Base-by-base conservation (phyloP, 495 filamentous ascomycete genomes). In the Aspergillus homomorphus region DNA sequence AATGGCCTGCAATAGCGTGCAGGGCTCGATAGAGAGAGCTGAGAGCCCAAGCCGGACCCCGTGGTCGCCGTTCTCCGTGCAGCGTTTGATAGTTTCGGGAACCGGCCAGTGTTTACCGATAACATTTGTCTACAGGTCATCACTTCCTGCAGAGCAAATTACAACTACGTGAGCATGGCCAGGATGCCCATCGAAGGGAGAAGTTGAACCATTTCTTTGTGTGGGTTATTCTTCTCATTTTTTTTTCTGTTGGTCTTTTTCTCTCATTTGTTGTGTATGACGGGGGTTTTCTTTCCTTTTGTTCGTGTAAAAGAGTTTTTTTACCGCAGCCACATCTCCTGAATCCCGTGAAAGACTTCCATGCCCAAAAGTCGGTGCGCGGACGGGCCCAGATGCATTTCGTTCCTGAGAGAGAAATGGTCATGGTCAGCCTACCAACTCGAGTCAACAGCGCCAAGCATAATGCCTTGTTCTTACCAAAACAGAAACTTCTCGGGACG, bases 401-500 rank as follows among this genome's bases (percentile, higher is more conserved):
- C 74, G 62, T 83, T 74, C 80, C 81, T 83, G 66, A 45, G 24
- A 38, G 43, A 24, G 46, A 45, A 44, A 46, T 10, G 23, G 45
- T 28, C 16, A 50, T 24, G 4, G 57, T 60, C 45, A 62, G 57
- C 54, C 52, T 66, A 20, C 2, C 56, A 62, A 45, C n/a, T 51
- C 44, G 28, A 60, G 19, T 51, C 54, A 42, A 26, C 20, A 19
- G 22, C 18, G n/a, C 23, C 41, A 58, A 48, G 45, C 23, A 26
- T 23, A 56, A 51, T 46, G 28, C 28, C 38, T 45, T 22, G 26
- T 18, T 63, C 73, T 70, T 69, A 82, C 81, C 79, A 81, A 66
- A 83, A 82, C 28, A 82, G 70, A 65, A 75, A 82, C 53, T 72
- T 77, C 9, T 78, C 71, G 2, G 79, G 81, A 45, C 74, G 61